These are phyloP conservation scores for Rhododendron mucronatum DNA, from an alignment of 148 eudicot genomes.

Conservation along the genomic window DNA sequence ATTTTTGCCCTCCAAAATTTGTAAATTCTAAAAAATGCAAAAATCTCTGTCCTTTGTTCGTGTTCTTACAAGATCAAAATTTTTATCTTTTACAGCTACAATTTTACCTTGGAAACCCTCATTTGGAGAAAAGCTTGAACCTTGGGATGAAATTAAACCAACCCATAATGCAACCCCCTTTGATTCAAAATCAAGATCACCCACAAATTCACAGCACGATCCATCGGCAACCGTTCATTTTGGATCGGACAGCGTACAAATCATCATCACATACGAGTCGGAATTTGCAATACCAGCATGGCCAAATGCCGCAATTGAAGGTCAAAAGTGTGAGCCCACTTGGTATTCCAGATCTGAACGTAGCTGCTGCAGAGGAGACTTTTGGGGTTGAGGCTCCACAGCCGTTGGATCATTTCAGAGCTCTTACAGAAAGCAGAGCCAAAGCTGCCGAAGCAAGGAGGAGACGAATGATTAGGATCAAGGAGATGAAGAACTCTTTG, in stretches of 20 bases:
- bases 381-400: constrained; percentile 9
- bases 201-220: not conserved
- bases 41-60: not conserved
- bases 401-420: constrained; percentile 18
- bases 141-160: not conserved
- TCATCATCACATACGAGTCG: not conserved
- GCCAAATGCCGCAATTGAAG: constrained; percentile 9
- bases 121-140: not conserved
- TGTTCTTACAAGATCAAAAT: not conserved
- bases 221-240: constrained; percentile 11
- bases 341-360: constrained; percentile 30
- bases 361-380: constrained; percentile 11
- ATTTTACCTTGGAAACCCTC: not conserved
- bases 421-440: not conserved
- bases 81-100: not conserved
- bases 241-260: not conserved
- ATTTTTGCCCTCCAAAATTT: too few species aligned
- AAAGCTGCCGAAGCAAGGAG: constrained; percentile 21
- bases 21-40: not conserved
- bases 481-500: constrained; percentile 13
- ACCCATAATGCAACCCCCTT: not conserved
- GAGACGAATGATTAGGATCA: constrained; percentile 13
- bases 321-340: not conserved
- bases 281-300: constrained; percentile 6
- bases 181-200: not conserved